Base-by-base conservation (phyloP, 352 stramenopile species). In the Pythium biforme region DNA sequence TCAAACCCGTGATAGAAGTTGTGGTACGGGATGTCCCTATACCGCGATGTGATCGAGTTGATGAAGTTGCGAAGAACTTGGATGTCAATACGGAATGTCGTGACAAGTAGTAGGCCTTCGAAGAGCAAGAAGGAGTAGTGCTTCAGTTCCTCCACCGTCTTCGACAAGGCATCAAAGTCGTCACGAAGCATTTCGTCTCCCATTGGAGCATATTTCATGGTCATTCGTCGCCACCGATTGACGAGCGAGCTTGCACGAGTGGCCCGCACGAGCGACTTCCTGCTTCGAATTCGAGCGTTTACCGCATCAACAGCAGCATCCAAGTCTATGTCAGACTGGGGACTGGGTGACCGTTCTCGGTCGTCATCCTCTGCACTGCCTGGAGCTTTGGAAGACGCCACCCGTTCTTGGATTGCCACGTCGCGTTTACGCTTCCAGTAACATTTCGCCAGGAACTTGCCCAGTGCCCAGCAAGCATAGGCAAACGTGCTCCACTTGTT, bases 1-100 rank as follows among this genome's bases (percentile, higher is more conserved):
- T 90, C 81, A 41, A 95, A 92, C 26, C 74, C 88, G 67, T 96
- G 88, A 50, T 94, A 88, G 43, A 90, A 94, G 64, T 80, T 96
- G 73, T 96, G 88, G 54, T 94, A 96, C 1, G 86, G 76, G 20
- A 92, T 76, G 22, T 86, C 58, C 5, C 80, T 76, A 54, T 96
- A 95, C 40, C 63, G 78, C 31, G 60, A 39, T n/a, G 72, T 76
- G 20, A 93, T 59, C 11, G 74, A 73, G 9, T 72, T 69, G 56
- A 90, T 79, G 56, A 92, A 93, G 40, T 59, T 64, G 14, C 63
- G 75, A 4, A 93, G 70, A 0, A 62, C 70, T 34, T 56, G 50
- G 29, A 73, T 49, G 10, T 88, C 69, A 39, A 90, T 91, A 10
- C 77, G 77, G 64, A 94, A 94, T 8, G 85, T 89, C 20, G 64